Percentiles rank a stretch among this genome's conserved stretches.
Conservation (phyloP, 257 asterid genomes). For the Salvia rosmarinus region DNA sequence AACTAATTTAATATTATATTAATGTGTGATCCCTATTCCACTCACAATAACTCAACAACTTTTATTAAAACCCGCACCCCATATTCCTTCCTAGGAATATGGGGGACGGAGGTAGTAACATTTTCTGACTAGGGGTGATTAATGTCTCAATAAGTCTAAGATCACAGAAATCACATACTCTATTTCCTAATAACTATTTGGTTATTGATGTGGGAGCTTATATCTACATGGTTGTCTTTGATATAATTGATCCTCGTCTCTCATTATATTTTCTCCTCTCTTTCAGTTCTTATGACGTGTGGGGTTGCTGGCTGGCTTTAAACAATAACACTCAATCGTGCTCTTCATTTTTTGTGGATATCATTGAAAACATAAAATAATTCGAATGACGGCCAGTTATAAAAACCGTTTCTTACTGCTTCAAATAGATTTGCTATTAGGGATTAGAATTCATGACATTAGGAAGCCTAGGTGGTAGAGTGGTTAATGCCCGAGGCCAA, state of each 20-base stretch:
- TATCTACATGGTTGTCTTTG: neutral
- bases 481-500: no score
- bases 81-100: no score
- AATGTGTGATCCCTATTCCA: no score
- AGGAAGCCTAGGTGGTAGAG: neutral
- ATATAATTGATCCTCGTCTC: neutral
- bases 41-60: no score
- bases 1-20: no score
- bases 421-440: neutral
- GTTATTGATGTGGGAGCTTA: neutral
- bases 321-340: neutral
- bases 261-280: neutral
- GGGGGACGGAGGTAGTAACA: no score
- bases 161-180: neutral
- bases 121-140: neutral
- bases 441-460: neutral
- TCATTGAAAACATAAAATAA: neutral
- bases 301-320: neutral
- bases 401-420: neutral
- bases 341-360: slow-evolving; percentile 6
- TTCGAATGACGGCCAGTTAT: neutral
- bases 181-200: neutral
- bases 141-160: neutral
- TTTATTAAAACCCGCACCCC: no score
- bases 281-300: slow-evolving; percentile 1